Base-by-base conservation (phyloP, 2,329 filamentous ascomycete species). In the Aureobasidium sp. region DNA sequence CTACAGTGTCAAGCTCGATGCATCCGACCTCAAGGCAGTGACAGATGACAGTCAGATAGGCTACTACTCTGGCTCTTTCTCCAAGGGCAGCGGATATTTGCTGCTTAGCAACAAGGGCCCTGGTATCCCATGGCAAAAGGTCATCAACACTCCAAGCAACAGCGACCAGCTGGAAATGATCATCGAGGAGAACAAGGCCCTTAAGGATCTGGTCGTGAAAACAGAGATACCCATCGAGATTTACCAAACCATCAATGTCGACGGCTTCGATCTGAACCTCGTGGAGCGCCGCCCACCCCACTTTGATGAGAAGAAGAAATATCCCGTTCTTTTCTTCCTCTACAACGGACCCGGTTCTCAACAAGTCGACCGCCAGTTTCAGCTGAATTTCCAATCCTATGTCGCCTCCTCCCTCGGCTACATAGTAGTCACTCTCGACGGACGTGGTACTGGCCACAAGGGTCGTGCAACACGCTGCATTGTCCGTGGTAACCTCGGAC, bases 291-390 rank as follows among this genome's bases (percentile, higher is more conserved):
- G 89, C 0, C 93, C 93, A 5, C 86, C 90, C 1, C 86, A 95
- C 69, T 98, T 97, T 66, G 80, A 90, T 66, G 75, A 81, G 16
- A 83, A 82, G 62, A 90, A 87, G 70, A 83, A 86, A 65, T 97
- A 98, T 62, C 93, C 93, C 0, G 90, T 98, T 1, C 79, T 98
- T 4, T 98, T 98, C 76, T 85, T 88, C 63, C 84, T 96, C 55
- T 98, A 98, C 73, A 91, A 88, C 21, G 93, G 93, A 0, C 93
- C 93, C 0, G 88, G 86, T n/a, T 96, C 90, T 16, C 94, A 98
- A 67, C 80, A 80, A 6, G 93, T 98, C 2, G 77, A 80, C 62
- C 90, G 91, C 66, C 79, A 71, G 53, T 98, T 96, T 71, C 70
- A 68, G 8, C 82, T 98, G 55, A 87, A 96, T 66, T 98, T 95